A percentile compares a stretch with the other conserved stretches of the same genome.
These are phyloP conservation scores for Moelleriella libera DNA, from an alignment of 2,329 filamentous ascomycete species.

Conservation along the genomic window DNA sequence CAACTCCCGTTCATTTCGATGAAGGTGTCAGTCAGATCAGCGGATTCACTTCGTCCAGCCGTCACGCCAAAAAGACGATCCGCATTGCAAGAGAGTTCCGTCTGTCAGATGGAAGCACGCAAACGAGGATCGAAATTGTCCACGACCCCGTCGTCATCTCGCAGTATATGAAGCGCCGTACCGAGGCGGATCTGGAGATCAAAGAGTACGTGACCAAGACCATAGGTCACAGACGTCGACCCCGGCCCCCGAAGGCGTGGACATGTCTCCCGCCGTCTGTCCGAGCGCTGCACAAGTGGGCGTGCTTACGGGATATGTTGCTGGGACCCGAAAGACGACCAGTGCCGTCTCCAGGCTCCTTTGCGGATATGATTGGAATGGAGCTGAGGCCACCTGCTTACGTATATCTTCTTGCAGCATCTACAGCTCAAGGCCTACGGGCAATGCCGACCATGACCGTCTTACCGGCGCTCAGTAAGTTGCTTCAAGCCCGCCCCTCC, in stretches of 20 bases:
- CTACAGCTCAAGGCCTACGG: constrained; percentile 33
- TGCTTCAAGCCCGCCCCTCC: not conserved
- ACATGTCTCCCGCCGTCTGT: constrained; percentile 7
- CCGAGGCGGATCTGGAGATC: constrained; percentile 54
- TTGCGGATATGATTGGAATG: constrained; percentile 17
- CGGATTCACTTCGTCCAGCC: constrained; percentile 49
- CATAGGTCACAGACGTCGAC: constrained; percentile 3
- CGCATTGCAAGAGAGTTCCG: constrained; percentile 56
- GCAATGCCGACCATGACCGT: constrained; percentile 36
- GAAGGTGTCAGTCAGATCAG: constrained; percentile 73
- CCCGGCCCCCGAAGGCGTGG: constrained; percentile 6
- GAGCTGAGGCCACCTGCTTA: constrained; percentile 23
- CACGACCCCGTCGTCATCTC: constrained; percentile 77
- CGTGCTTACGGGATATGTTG: constrained; percentile 6
- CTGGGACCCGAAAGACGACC: constrained; percentile 7
- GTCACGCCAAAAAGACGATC: constrained; percentile 50
- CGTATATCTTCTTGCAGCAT: constrained; percentile 27
- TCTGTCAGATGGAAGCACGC: constrained; percentile 32
- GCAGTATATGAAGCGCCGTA: constrained; percentile 70
- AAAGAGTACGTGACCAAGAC: constrained; percentile 47
- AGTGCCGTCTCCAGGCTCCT: constrained; percentile 15
- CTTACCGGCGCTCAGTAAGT: constrained; percentile 27
- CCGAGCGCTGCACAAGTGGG: constrained; percentile 9
- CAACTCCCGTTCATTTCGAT: constrained; percentile 53
- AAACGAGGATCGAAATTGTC: constrained; percentile 53